A percentile compares a stretch with the other conserved stretches of the same genome.
Evolutionary conservation across 164 flowering plant species (phyloP).

Genomic region (Annona cherimola): DNA sequence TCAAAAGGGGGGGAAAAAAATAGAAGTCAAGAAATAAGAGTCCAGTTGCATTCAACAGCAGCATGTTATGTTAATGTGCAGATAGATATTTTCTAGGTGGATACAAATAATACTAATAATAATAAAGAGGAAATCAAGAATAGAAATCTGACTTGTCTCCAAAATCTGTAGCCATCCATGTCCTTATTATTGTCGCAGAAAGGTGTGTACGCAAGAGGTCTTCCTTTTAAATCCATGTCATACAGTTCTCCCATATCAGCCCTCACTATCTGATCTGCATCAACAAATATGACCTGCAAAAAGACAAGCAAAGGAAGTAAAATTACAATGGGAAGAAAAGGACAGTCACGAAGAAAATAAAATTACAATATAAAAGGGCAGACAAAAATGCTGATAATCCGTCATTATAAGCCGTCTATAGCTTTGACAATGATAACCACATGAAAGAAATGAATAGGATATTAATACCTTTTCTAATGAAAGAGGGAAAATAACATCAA

Average conservation of each 20-base stretch:
- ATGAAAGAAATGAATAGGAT: not conserved
- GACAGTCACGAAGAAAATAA: no score
- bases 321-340: no score
- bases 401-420: no score
- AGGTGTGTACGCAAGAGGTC: conserved; percentile 94
- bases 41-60: not conserved
- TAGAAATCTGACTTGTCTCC: conserved; percentile 74
- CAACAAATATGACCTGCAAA: conserved; percentile 96
- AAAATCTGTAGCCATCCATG: conserved; percentile 98
- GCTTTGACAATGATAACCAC: not conserved
- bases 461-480: conserved; percentile 77
- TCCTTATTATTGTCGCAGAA: conserved; percentile 97
- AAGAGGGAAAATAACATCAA: conserved; percentile 97
- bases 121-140: not conserved
- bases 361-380: no score
- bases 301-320: not conserved
- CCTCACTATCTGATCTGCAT: conserved; percentile 94
- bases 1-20: conserved; percentile 9
- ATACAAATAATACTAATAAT: not conserved
- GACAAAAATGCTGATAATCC: no score
- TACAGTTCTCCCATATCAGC: conserved; percentile 98
- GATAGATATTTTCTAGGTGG: not conserved
- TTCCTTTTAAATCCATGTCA: conserved; percentile 94
- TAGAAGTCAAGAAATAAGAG: not conserved
- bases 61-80: not conserved